These are phyloP conservation scores for Acacia confusa DNA, from an alignment of 306 rosid genomes.

Conservation along the genomic window DNA sequence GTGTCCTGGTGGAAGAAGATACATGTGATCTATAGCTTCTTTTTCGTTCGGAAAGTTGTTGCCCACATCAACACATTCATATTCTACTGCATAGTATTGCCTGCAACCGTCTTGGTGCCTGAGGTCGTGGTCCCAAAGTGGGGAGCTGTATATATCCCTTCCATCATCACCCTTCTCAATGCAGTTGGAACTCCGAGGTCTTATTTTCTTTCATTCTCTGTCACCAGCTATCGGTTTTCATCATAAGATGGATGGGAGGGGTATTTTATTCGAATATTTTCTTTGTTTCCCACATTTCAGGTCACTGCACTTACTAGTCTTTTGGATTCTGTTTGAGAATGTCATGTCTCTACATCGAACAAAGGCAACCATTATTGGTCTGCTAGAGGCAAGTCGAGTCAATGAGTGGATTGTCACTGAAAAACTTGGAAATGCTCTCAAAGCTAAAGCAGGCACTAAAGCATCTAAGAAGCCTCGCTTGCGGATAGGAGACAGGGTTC, in stretches of 20 bases:
- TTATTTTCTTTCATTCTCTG: neutral
- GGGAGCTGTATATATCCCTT: constrained; percentile 85
- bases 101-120: constrained; percentile 81
- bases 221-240: neutral
- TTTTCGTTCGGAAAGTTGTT: constrained; percentile 77
- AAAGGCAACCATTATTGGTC: constrained; percentile 82
- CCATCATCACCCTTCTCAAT: constrained; percentile 71
- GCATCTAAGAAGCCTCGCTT: constrained; percentile 46
- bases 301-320: constrained; percentile 67
- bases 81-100: constrained; percentile 74
- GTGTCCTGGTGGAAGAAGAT: constrained; percentile 76
- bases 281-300: constrained; percentile 40
- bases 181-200: constrained; percentile 89
- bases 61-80: constrained; percentile 78
- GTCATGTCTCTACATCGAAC: constrained; percentile 87
- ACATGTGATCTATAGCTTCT: constrained; percentile 86
- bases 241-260: neutral
- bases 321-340: constrained; percentile 90
- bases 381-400: constrained; percentile 64
- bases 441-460: constrained; percentile 47
- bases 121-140: constrained; percentile 83
- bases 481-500: constrained; percentile 72
- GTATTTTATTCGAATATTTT: neutral
- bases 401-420: constrained; percentile 94
- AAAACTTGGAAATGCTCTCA: constrained; percentile 79